Conservation (phyloP, 441 rosid species). For the Gossypium gossypioides region DNA sequence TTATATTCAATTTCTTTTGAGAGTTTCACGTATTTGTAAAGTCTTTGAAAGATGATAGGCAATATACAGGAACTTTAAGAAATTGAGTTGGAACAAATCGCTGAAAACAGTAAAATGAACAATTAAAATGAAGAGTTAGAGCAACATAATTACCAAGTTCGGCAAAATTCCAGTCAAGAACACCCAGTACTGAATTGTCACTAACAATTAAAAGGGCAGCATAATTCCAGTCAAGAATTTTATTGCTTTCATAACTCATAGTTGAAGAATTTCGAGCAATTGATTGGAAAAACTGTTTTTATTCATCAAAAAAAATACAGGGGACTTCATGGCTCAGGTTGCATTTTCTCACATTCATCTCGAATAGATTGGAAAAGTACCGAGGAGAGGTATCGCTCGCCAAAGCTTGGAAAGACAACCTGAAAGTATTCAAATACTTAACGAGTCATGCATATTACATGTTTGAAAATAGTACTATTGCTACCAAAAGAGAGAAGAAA, state of each 20-base stretch:
- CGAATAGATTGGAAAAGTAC: conserved; percentile 81
- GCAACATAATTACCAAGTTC: neutral
- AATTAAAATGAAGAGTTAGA: neutral
- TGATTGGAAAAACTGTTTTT: neutral
- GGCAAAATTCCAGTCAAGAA: neutral
- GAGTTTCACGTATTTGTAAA: neutral
- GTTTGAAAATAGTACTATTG: neutral
- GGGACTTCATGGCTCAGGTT: conserved; percentile 53
- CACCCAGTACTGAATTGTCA: neutral
- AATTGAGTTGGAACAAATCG: neutral
- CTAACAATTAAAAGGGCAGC: neutral
- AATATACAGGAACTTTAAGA: neutral
- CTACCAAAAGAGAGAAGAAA: neutral
- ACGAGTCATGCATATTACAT: neutral
- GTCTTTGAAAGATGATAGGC: neutral
- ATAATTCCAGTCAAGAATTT: neutral
- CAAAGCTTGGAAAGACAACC: conserved; percentile 95
- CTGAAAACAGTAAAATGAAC: neutral
- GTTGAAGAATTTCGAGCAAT: neutral
- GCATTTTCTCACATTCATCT: conserved; percentile 83
- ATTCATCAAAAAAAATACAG: neutral
- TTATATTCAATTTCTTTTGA: neutral
- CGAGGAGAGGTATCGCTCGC: conserved; percentile 80
- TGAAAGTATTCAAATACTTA: conserved; percentile 15
- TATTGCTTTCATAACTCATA: neutral